Percentiles rank a stretch among this genome's conserved stretches.
Conservation (phyloP, 805 yeast genomes). For the Metschnikowia corniflorae region DNA sequence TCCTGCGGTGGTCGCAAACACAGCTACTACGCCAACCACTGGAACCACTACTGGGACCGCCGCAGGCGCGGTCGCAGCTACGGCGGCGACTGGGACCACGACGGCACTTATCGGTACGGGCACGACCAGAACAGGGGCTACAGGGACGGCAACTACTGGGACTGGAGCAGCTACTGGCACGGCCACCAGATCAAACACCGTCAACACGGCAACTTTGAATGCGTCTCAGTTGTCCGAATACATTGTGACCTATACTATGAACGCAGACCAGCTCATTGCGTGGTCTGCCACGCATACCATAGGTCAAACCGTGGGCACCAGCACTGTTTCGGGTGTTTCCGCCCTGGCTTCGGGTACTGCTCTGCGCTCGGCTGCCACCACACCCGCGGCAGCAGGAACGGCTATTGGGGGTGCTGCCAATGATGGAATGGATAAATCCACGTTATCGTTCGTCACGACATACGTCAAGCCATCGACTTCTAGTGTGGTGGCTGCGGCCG, state of each 20-base stretch:
- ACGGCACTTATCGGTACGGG: slow-evolving; percentile 13
- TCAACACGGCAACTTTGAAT: slow-evolving; percentile 16
- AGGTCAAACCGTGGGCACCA: slow-evolving; percentile 7
- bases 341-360: background rate
- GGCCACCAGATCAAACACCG: slow-evolving; percentile 12
- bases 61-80: slow-evolving; percentile 10
- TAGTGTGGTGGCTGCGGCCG: slow-evolving; percentile 1
- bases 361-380: background rate
- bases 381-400: slow-evolving; percentile 1
- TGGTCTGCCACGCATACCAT: slow-evolving; percentile 19
- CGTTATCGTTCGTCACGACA: slow-evolving; percentile 30
- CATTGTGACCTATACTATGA: slow-evolving; percentile 14
- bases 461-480: slow-evolving; percentile 25
- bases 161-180: slow-evolving; percentile 17
- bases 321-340: slow-evolving; percentile 13
- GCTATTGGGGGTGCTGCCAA: slow-evolving; percentile 6
- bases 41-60: slow-evolving; percentile 12
- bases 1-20: slow-evolving; percentile 12
- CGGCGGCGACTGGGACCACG: slow-evolving; percentile 7
- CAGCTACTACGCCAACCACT: slow-evolving; percentile 16
- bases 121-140: slow-evolving; percentile 13
- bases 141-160: slow-evolving; percentile 11
- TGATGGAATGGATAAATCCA: slow-evolving; percentile 2
- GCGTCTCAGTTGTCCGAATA: slow-evolving; percentile 14
- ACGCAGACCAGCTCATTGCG: slow-evolving; percentile 16